Base-by-base conservation (phyloP, 2,329 filamentous ascomycete genomes). In the Paraphoma chrysanthemicola region DNA sequence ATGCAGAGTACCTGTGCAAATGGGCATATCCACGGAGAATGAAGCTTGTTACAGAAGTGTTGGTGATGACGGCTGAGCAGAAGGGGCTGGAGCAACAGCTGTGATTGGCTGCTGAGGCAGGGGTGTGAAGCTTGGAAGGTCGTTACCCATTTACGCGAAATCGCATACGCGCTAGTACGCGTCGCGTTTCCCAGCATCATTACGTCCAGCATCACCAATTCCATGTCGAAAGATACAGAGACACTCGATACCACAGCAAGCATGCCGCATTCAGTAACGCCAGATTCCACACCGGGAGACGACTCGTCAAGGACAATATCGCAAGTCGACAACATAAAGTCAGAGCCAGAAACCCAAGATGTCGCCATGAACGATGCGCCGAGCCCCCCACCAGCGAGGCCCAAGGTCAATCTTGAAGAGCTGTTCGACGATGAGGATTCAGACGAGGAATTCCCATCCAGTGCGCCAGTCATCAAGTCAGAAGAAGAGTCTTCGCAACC, bases 361-460 rank as follows among this genome's bases (percentile, higher is more conserved):
- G 57, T 70, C 47, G 53, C 69, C 48, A 73, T 75, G 68, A 64
- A 69, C 41, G 70, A 74, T 55, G 67, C 67, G 53, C 60, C 66
- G 14, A 67, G 59, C 51, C 67, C 64, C 52, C 61, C 62, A 52
- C 67, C 67, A 38, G 72, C 77, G n/a, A 66, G 65, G 44, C 42
- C 62, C 47, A 69, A 76, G 73, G 67, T 77, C 59, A 68, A 76
- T 67, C 63, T 89, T 16, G 86, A 88, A 60, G 84, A 86, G 51
- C 78, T 89, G 50, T 88, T 89, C 65, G 80, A 85, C 60, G 82
- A 82, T 56, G 84, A 84, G 38, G 84, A 85, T 46, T 77, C 78
- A 43, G 85, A 87, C 47, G 81, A 84, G 36, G 85, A 87, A 55
- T 87, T 86, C 64, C 77, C 83, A 5, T 86, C 85, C 5, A 85